phyloP scores from a whole-genome alignment of 345 rosid species.

The Brassica napus region Da-Ae NC_063443.1:13377501-13378000 shows the following conservation, averaged over 20 bases:
- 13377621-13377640: constrained; percentile 22
- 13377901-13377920: constrained; percentile 76
- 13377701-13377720: constrained; percentile 51
- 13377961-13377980: background rate
- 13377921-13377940: constrained; percentile 49
- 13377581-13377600: constrained; percentile 49
- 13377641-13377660: background rate
- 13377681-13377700: background rate
- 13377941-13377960: background rate
- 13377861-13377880: constrained; percentile 65
- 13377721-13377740: constrained; percentile 62
- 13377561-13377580: constrained; percentile 69
- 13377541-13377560: constrained; percentile 59
- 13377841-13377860: constrained; percentile 72
- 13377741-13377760: constrained; percentile 71
- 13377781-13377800: constrained; percentile 72
- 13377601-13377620: constrained; percentile 61
- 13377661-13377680: background rate
- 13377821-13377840: constrained; percentile 54
- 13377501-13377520: constrained; percentile 84
- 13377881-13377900: constrained; percentile 77
- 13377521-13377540: constrained; percentile 66
- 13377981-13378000: background rate
- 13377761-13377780: constrained; percentile 83
- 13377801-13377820: constrained; percentile 91